These are phyloP conservation scores for Pythium scleroteichum DNA, from an alignment of 352 stramenopile species.

Conservation along the genomic window DNA sequence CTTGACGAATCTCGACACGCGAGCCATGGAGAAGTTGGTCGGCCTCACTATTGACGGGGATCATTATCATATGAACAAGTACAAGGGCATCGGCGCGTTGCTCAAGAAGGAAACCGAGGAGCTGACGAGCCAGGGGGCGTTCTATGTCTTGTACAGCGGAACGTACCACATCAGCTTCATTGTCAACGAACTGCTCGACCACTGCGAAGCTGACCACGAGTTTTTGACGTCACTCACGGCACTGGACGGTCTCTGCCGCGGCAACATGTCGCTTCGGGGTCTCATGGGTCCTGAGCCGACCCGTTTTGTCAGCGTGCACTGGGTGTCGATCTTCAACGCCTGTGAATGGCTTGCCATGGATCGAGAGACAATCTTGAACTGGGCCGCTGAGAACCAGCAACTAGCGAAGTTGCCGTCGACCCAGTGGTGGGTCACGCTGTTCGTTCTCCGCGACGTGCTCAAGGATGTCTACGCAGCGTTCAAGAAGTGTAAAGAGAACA, in stretches of 20 bases:
- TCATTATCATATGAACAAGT: constrained; percentile 44
- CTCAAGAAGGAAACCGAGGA: constrained; percentile 30
- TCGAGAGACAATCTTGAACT: constrained; percentile 45
- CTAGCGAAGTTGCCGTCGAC: constrained; percentile 24
- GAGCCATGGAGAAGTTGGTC: constrained; percentile 44
- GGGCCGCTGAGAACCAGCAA: constrained; percentile 34
- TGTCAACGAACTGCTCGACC: constrained; percentile 47
- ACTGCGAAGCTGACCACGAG: constrained; percentile 40
- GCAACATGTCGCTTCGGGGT: constrained; percentile 24
- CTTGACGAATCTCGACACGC: constrained; percentile 37
- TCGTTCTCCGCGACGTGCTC: constrained; percentile 47
- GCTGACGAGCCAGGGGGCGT: constrained; percentile 31
- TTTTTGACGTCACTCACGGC: constrained; percentile 39
- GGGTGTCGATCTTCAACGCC: constrained; percentile 39
- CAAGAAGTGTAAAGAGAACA: constrained; percentile 34
- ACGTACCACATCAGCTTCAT: constrained; percentile 42
- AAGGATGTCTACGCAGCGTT: constrained; percentile 44
- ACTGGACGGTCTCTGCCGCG: constrained; percentile 36
- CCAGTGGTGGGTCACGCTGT: constrained; percentile 47
- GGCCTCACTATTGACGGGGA: constrained; percentile 52
- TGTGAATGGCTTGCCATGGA: constrained; percentile 52
- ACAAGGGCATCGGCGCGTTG: constrained; percentile 30
- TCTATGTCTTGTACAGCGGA: constrained; percentile 47
- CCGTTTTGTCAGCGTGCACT: constrained; percentile 30
- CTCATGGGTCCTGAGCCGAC: constrained; percentile 27